Evolutionary conservation across 2,329 filamentous ascomycete genomes (phyloP).

Genomic region (Colletotrichum theobromicola): DNA sequence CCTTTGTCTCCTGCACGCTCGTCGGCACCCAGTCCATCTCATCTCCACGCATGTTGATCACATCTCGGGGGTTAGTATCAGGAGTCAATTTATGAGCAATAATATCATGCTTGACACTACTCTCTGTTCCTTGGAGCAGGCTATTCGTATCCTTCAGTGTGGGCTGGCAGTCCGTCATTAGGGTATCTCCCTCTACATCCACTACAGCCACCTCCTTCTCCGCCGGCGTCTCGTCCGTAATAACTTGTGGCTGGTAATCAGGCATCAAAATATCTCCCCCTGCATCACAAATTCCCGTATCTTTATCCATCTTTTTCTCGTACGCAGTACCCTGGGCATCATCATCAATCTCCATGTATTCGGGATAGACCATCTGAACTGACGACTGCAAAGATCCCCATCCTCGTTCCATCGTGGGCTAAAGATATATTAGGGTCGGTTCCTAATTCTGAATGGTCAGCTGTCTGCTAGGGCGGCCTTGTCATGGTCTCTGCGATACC

Average conservation of each 20-base stretch:
- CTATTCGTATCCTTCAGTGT: background rate
- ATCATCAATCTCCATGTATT: background rate
- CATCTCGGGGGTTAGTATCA: background rate
- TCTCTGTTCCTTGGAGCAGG: background rate
- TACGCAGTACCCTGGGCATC: background rate
- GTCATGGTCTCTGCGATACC: background rate
- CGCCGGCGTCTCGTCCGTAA: background rate
- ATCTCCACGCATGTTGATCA: background rate
- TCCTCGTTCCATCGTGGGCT: background rate
- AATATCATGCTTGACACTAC: background rate
- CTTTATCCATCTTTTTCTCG: background rate
- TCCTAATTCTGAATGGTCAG: background rate
- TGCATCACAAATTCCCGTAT: background rate
- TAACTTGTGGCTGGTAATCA: background rate
- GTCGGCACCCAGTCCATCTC: background rate
- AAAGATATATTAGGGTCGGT: background rate
- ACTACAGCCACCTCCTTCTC: background rate
- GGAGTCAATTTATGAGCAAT: background rate
- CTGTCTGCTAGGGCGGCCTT: background rate
- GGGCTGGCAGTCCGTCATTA: background rate
- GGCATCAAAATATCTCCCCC: background rate
- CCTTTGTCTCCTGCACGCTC: background rate
- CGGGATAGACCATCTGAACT: background rate
- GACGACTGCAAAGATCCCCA: background rate
- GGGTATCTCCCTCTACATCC: background rate